Conservation (phyloP, 2,329 filamentous ascomycete species). For the Talaromyces sp. region DNA sequence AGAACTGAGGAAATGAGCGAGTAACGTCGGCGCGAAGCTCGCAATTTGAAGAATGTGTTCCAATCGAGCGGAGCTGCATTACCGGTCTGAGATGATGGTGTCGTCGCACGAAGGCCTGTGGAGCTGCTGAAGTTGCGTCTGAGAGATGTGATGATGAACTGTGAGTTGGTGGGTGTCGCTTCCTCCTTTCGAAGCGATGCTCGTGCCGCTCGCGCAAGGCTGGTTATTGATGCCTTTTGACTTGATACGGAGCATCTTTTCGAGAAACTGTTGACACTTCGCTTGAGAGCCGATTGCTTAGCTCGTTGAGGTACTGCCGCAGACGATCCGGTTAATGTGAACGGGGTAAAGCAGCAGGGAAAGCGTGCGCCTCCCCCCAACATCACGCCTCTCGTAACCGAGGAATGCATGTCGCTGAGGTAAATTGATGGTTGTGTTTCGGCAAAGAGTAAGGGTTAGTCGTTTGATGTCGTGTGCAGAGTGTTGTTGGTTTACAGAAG, state of each 20-base stretch:
- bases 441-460: neutral
- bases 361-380: constrained; percentile 20
- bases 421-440: neutral
- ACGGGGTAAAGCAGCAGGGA: constrained; percentile 21
- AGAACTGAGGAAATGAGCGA: constrained; percentile 72
- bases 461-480: neutral
- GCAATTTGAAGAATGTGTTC: constrained; percentile 89
- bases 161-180: neutral
- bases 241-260: constrained; percentile 13
- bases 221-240: neutral
- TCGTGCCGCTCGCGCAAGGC: neutral
- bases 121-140: constrained; percentile 9
- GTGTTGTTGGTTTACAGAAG: neutral
- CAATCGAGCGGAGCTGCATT: constrained; percentile 58
- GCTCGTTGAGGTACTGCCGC: neutral
- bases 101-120: neutral
- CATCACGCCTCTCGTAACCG: constrained; percentile 26
- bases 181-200: neutral
- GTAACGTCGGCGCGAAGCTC: constrained; percentile 76
- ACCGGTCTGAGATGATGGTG: constrained; percentile 26
- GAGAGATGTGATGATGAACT: constrained; percentile 8
- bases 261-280: constrained; percentile 1
- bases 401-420: constrained; percentile 23
- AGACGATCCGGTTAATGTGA: constrained; percentile 15
- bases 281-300: constrained; percentile 15